phyloP scores from a whole-genome alignment of 305 asterid genomes.

The Fraxinus ornus region DNA sequence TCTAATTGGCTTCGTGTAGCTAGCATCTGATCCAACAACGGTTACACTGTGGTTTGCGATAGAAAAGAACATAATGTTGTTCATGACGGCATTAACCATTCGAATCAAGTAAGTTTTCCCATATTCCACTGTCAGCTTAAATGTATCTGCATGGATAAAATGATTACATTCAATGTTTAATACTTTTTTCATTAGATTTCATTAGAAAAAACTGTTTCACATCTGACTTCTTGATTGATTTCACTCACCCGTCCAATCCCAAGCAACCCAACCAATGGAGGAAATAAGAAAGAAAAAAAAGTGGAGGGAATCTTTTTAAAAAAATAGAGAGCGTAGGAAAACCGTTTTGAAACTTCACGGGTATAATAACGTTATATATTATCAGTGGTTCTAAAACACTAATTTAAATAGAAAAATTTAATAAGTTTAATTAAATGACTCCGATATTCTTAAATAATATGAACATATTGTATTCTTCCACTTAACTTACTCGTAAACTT shows the following conservation, averaged over 20 bases:
- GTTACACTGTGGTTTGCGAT: constrained; percentile 43
- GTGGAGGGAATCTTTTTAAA: too few relatives aligned
- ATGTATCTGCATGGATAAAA: constrained; percentile 32
- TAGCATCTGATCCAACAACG: constrained; percentile 40
- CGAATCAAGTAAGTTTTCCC: constrained; percentile 47
- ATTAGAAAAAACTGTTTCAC: too few relatives aligned
- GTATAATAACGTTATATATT: too few relatives aligned
- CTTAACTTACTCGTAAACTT: not conserved
- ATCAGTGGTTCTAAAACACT: too few relatives aligned
- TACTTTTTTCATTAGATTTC: not conserved
- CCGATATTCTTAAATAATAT: too few relatives aligned
- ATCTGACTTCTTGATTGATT: too few relatives aligned
- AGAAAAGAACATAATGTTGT: constrained; percentile 39
- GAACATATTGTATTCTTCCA: not conserved
- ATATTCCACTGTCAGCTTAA: constrained; percentile 29
- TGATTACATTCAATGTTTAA: not conserved
- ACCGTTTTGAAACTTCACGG: not conserved
- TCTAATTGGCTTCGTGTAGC: constrained; percentile 38
- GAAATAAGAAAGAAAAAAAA: too few relatives aligned
- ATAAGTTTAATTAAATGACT: too few relatives aligned
- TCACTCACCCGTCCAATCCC: too few relatives aligned
- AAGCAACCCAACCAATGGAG: not conserved
- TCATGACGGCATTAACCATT: constrained; percentile 42
- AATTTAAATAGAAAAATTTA: too few relatives aligned
- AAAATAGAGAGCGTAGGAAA: not conserved